These are phyloP conservation scores for Termitomyces eurrhizus DNA, from an alignment of 768 basidiomycete species.

Conservation along the genomic window DNA sequence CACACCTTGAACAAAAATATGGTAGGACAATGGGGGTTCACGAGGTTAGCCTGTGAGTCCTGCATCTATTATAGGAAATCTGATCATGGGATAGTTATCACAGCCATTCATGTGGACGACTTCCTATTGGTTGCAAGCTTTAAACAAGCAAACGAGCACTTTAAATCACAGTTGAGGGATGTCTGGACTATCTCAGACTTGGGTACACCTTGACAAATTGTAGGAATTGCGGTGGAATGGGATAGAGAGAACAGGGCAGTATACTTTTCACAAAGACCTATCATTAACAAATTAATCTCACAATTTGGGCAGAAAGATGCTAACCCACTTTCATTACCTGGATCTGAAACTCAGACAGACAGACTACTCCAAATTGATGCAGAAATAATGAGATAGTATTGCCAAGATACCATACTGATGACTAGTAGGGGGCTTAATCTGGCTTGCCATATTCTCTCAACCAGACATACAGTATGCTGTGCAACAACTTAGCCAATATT, in stretches of 20 bases:
- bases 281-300: background rate
- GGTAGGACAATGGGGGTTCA: too few species aligned
- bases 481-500: background rate
- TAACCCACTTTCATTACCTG: background rate
- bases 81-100: background rate
- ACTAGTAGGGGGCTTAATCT: background rate
- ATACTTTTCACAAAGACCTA: background rate
- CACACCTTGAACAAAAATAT: too few species aligned
- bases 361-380: too few species aligned
- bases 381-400: background rate
- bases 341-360: background rate
- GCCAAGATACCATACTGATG: background rate
- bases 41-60: too few species aligned
- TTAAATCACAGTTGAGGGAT: too few species aligned
- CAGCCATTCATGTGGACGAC: background rate
- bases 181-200: background rate
- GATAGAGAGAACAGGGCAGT: background rate
- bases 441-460: background rate
- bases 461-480: background rate
- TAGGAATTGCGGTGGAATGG: background rate
- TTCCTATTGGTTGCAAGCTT: background rate
- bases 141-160: too few species aligned
- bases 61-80: too few species aligned
- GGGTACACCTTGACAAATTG: background rate
- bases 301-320: background rate